Conservation (phyloP, 164 flowering plant species). For the Aristolochia fimbriata region DNA sequence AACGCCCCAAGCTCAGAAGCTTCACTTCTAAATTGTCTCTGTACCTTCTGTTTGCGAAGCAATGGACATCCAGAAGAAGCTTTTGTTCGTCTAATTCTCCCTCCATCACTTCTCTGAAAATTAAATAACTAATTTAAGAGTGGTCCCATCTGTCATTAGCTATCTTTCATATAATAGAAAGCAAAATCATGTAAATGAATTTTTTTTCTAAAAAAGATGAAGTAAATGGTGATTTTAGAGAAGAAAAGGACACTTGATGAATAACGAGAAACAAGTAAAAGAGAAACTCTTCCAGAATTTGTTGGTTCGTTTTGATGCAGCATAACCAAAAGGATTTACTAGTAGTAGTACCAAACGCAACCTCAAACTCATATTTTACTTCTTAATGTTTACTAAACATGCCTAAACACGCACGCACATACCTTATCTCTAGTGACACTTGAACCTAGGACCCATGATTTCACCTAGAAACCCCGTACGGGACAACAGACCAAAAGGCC, state of each 20-base stretch:
- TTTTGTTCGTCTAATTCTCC: conserved; percentile 42
- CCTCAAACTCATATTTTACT: too few relatives aligned
- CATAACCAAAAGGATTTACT: neutral
- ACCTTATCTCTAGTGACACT: too few relatives aligned
- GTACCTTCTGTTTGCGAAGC: conserved; percentile 62
- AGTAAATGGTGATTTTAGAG: too few relatives aligned
- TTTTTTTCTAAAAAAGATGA: neutral
- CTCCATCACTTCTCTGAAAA: conserved; percentile 46
- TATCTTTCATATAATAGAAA: neutral
- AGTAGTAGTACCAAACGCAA: neutral
- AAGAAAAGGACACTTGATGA: too few relatives aligned
- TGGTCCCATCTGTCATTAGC: neutral
- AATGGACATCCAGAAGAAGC: conserved; percentile 83
- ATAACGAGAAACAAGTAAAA: too few relatives aligned
- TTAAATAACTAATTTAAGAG: neutral
- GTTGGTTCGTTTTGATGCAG: neutral
- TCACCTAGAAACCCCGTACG: too few relatives aligned
- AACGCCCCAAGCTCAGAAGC: conserved; percentile 48
- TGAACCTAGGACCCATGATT: too few relatives aligned
- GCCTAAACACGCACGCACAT: too few relatives aligned
- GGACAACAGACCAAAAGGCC: too few relatives aligned
- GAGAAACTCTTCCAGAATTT: neutral
- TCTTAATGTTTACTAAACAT: too few relatives aligned
- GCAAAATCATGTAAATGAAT: neutral
- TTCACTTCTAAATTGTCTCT: conserved; percentile 47